Evolutionary conservation across 345 rosid species (phyloP), one percentile per base, ranked within the genome.

Genomic region (Eucalyptus pauciflora): DNA sequence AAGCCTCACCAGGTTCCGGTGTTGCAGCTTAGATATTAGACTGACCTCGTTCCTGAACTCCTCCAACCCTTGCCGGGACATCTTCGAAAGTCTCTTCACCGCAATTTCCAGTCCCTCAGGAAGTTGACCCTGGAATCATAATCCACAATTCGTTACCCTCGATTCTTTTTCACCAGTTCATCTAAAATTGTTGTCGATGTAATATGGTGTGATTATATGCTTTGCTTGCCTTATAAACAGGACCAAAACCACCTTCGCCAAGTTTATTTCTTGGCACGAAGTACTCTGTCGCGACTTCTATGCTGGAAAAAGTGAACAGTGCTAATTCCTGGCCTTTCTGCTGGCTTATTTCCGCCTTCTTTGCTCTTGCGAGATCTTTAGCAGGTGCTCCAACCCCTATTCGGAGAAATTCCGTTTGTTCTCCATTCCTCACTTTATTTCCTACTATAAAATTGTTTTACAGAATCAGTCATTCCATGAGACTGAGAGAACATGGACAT

Each of bases 221-320:
- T 49, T 49, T 37, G 41, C 89, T 86, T 87, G 90, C 94, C 94
- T 91, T 91, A 90, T 93, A 93, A 90, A 95, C 96, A 20, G 69
- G 87, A 9, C 95, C 96, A 89, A 94, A 94, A n/a, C 95, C 95
- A 6, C 96, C 97, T 88, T 92, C 90, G 4, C 97, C 95, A 15
- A 95, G 88, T 90, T 93, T 93, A 54, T 93, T 92, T 5, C 71
- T 67, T 14, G 85, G 46, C 8, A 90, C 88, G 31, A 94, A 95
- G 20, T 91, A 85, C 16, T 88, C 41, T 5, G 95, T 94, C 16
- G 95, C 97, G 29, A 16, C 56, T 49, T 79, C 48, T 58, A 86
- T 51, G 64, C 88, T 54, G 46, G 87, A 90, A 50, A 90, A 87
- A 50, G n/a, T 64, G 45, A 87, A 54, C 8, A 60, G 41, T 18